Conservation (phyloP, 2,329 filamentous ascomycete species). For the Neocatenulostroma microsporum region DNA sequence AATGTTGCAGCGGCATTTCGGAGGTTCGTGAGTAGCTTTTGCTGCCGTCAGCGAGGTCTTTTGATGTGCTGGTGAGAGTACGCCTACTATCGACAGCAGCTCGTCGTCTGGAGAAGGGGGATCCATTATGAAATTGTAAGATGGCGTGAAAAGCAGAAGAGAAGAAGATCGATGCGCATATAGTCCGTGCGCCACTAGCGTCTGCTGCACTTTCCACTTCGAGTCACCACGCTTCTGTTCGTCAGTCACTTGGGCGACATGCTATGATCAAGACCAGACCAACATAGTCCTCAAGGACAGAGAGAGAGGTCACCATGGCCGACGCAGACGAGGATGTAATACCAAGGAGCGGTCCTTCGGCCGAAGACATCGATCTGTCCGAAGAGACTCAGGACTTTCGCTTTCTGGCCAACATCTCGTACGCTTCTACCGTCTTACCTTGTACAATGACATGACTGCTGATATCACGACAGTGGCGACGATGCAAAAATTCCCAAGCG, state of each 20-base stretch:
- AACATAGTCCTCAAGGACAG: too few relatives aligned
- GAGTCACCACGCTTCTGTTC: too few relatives aligned
- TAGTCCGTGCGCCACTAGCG: too few relatives aligned
- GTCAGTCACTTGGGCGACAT: too few relatives aligned
- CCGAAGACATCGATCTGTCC: conserved; percentile 65
- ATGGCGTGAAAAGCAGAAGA: too few relatives aligned
- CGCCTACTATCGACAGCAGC: conserved; percentile 18
- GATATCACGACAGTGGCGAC: conserved; percentile 19
- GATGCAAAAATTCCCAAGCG: conserved; percentile 65
- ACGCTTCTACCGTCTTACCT: conserved; percentile 11
- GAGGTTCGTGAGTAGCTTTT: conserved; percentile 29
- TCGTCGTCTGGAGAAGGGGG: conserved; percentile 18
- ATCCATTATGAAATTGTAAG: conserved; percentile 3
- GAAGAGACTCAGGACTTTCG: conserved; percentile 86
- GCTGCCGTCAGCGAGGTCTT: conserved; percentile 1
- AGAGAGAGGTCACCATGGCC: too few relatives aligned
- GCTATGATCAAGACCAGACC: too few relatives aligned
- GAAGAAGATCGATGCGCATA: too few relatives aligned
- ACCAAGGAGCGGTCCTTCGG: conserved; percentile 48
- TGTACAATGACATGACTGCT: too few relatives aligned
- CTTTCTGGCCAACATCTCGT: conserved; percentile 54
- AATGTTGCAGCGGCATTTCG: conserved; percentile 30
- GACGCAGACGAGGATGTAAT: conserved; percentile 32
- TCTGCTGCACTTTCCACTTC: too few relatives aligned
- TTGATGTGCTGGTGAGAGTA: not conserved